Conservation (phyloP, 176 grass and related monocot species). For the Avena atlantica region DNA sequence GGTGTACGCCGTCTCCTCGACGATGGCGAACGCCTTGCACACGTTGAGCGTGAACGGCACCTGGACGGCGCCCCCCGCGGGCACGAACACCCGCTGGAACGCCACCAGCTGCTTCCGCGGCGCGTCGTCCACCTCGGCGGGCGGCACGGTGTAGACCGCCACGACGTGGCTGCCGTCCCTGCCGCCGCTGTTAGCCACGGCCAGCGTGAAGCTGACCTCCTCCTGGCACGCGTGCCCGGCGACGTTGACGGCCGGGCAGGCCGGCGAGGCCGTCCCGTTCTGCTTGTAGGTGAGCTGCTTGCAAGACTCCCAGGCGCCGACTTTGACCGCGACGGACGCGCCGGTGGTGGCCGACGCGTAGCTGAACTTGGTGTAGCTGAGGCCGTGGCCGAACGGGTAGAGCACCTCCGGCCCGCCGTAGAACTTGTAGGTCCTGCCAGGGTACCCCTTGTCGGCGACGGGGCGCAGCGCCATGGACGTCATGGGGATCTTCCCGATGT, state of each 20-base stretch:
- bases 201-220: constrained; percentile 20
- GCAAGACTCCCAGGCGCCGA: constrained; percentile 4
- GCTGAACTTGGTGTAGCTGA: constrained; percentile 44
- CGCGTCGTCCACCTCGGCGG: constrained; percentile 37
- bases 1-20: constrained; percentile 50
- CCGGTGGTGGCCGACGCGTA: constrained; percentile 30
- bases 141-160: constrained; percentile 45
- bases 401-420: constrained; percentile 32
- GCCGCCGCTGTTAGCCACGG: constrained; percentile 41
- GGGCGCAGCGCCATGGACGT: constrained; percentile 49
- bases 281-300: constrained; percentile 39
- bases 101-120: constrained; percentile 53
- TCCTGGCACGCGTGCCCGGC: constrained; percentile 11
- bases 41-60: constrained; percentile 41
- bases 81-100: constrained; percentile 43
- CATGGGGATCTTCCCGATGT: constrained; percentile 49
- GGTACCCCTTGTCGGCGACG: constrained; percentile 36
- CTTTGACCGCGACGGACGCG: neutral
- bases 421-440: constrained; percentile 58
- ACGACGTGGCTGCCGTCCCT: constrained; percentile 38
- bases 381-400: constrained; percentile 54
- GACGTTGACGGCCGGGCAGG: constrained; percentile 40
- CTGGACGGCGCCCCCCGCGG: neutral
- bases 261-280: neutral
- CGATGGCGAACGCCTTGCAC: constrained; percentile 50